Conservation (phyloP, 1,284 basidiomycete species). For the Trametes polyzona region DNA sequence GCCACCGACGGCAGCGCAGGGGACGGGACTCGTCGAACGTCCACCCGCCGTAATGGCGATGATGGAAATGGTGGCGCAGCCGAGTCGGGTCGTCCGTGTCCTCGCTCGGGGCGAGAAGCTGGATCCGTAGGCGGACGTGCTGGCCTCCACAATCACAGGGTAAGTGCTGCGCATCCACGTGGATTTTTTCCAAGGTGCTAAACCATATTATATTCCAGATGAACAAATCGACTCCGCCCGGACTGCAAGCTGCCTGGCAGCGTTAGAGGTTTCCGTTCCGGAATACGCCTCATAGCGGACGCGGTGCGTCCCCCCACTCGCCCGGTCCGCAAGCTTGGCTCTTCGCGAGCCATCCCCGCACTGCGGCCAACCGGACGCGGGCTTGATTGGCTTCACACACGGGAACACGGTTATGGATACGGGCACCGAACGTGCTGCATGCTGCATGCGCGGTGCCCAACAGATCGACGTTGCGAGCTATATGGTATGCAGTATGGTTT, state of each 20-base stretch:
- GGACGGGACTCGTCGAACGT: slow-evolving; percentile 61
- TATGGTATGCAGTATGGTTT: slow-evolving; percentile 20
- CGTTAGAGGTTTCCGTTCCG: slow-evolving; percentile 13
- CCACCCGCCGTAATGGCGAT: slow-evolving; percentile 73
- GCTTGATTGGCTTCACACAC: slow-evolving; percentile 8
- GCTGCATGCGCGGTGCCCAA: neutral
- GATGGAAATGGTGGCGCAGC: slow-evolving; percentile 74
- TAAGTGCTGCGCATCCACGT: too few species aligned
- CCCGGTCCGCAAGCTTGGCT: too few species aligned
- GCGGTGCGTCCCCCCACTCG: slow-evolving; percentile 7
- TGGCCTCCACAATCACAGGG: neutral
- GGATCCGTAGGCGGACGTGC: slow-evolving; percentile 43
- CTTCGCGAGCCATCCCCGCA: too few species aligned
- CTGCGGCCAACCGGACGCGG: slow-evolving; percentile 7
- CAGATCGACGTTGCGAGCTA: slow-evolving; percentile 18
- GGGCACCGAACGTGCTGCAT: neutral
- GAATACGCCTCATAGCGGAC: slow-evolving; percentile 6
- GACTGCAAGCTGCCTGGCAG: slow-evolving; percentile 4
- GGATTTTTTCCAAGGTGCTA: too few species aligned
- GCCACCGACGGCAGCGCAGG: slow-evolving; percentile 9
- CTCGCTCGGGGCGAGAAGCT: slow-evolving; percentile 81
- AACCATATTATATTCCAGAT: neutral
- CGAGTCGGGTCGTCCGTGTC: slow-evolving; percentile 72
- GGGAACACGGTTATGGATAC: neutral
- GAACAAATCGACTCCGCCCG: neutral